A percentile compares a stretch with the other conserved stretches of the same genome.
Evolutionary conservation across 108 stramenopile genomes (phyloP).

Genomic region (Cyclotella cryptica): DNA sequence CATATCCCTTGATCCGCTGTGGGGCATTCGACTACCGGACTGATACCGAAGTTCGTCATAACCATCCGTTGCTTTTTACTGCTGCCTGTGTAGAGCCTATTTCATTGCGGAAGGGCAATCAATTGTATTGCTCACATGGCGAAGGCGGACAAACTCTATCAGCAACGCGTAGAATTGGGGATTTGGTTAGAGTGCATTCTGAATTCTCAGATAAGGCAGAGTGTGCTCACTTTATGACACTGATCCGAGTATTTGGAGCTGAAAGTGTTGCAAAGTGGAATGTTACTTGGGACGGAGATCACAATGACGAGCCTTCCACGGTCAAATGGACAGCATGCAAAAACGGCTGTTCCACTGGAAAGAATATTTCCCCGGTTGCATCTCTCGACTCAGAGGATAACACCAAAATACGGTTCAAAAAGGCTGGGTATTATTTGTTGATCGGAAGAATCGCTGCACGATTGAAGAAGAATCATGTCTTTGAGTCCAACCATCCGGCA

Average conservation of each 20-base stretch:
- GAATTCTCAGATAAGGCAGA: background rate
- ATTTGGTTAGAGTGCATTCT: background rate
- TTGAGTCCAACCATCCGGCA: background rate
- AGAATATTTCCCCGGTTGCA: background rate
- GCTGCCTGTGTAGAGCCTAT: conserved; percentile 27
- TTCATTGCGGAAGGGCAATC: conserved; percentile 23
- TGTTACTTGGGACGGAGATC: conserved; percentile 1
- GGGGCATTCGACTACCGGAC: conserved; percentile 40
- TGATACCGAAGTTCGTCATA: conserved; percentile 10
- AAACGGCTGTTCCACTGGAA: conserved; percentile 19
- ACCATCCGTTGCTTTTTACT: conserved; percentile 21
- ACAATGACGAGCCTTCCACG: conserved; percentile 12
- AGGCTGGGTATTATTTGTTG: conserved; percentile 30
- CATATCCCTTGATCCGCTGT: conserved; percentile 20
- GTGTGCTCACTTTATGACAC: background rate
- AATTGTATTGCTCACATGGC: conserved; percentile 25
- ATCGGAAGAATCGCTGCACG: conserved; percentile 26
- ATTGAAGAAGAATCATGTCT: conserved; percentile 15
- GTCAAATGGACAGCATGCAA: conserved; percentile 25
- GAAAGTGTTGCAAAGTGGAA: conserved; percentile 25
- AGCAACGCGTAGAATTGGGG: background rate
- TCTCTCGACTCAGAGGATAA: conserved; percentile 21
- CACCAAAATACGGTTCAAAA: conserved; percentile 34
- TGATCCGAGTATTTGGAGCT: conserved; percentile 29
- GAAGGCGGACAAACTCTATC: background rate